Evolutionary conservation across 2,329 filamentous ascomycete species (phyloP).

Genomic region (Neurospora crassa): DNA sequence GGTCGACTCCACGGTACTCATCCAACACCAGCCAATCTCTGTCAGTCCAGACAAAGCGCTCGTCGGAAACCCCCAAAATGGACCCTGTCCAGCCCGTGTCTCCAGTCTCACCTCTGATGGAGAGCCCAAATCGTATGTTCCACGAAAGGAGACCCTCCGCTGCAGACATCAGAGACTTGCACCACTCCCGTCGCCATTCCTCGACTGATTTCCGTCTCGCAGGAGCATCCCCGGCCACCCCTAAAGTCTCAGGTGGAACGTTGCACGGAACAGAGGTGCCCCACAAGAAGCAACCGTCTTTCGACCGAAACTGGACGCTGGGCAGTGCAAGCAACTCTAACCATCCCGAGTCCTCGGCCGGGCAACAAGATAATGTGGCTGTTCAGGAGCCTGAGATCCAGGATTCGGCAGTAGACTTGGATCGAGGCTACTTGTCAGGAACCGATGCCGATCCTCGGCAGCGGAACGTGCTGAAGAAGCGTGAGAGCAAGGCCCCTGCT

Average conservation of each 20-base stretch:
- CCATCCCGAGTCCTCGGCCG: conserved; percentile 44
- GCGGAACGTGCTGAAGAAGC: conserved; percentile 74
- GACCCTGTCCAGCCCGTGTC: conserved; percentile 32
- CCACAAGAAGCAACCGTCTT: conserved; percentile 59
- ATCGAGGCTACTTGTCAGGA: conserved; percentile 89
- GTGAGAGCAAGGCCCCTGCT: conserved; percentile 43
- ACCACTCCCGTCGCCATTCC: conserved; percentile 80
- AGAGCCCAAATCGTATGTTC: conserved; percentile 37
- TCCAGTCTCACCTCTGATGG: conserved; percentile 31
- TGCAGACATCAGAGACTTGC: conserved; percentile 70
- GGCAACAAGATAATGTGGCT: conserved; percentile 34
- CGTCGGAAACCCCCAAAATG: conserved; percentile 44
- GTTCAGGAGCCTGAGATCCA: conserved; percentile 30
- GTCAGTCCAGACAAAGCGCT: conserved; percentile 37
- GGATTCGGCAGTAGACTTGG: conserved; percentile 53
- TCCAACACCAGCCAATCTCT: conserved; percentile 34
- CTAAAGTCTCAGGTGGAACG: conserved; percentile 29
- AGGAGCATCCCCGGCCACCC: conserved; percentile 23
- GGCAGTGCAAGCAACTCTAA: conserved; percentile 37
- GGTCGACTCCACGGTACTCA: conserved; percentile 31
- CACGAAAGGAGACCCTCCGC: conserved; percentile 62
- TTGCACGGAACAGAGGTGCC: conserved; percentile 30
- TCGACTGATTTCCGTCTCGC: conserved; percentile 62
- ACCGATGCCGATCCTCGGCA: conserved; percentile 69
- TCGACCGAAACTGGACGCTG: conserved; percentile 62